A percentile compares a stretch with the other conserved stretches of the same genome.
Evolutionary conservation across 495 filamentous ascomycete genomes (phyloP).

Genomic region (Hypoxylon crocopeplum): DNA sequence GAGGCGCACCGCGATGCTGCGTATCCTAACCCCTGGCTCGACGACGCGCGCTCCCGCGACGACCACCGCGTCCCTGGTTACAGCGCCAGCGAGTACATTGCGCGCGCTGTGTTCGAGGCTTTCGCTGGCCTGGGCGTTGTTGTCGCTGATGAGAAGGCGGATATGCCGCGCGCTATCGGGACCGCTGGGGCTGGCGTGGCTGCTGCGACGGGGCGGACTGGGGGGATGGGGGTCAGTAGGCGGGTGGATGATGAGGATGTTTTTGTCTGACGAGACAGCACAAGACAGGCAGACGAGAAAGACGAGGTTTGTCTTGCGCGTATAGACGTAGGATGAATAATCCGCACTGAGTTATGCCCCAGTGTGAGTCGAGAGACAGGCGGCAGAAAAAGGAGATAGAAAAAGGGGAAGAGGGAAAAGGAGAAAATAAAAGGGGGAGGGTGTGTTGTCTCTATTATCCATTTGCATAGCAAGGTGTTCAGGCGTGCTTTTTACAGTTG

Average conservation of each 20-base stretch:
- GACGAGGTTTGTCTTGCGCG: no score
- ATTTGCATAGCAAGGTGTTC: no score
- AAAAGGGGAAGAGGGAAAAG: no score
- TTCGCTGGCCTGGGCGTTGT: slow-evolving; percentile 84
- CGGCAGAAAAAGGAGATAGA: no score
- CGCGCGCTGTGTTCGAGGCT: slow-evolving; percentile 81
- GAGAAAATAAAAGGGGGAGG: no score
- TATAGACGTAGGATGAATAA: no score
- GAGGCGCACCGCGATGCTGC: slow-evolving; percentile 55
- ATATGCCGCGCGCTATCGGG: slow-evolving; percentile 41
- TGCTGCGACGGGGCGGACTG: slow-evolving; percentile 46
- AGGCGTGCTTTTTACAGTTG: no score
- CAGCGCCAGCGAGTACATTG: slow-evolving; percentile 78
- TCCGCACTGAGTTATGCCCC: no score
- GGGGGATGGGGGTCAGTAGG: slow-evolving; percentile 40
- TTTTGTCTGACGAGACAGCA: no score
- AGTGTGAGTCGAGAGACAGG: no score
- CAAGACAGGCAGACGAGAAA: no score
- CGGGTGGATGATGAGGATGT: slow-evolving; percentile 55
- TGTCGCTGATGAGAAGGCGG: slow-evolving; percentile 78
- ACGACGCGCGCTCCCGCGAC: slow-evolving; percentile 63
- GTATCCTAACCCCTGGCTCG: slow-evolving; percentile 70
- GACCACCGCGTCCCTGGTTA: slow-evolving; percentile 81
- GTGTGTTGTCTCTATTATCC: no score
- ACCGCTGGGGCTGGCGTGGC: slow-evolving; percentile 34